These are phyloP conservation scores for Sclerotinia minor DNA, from an alignment of 2,329 filamentous ascomycete species.

Conservation along the genomic window DNA sequence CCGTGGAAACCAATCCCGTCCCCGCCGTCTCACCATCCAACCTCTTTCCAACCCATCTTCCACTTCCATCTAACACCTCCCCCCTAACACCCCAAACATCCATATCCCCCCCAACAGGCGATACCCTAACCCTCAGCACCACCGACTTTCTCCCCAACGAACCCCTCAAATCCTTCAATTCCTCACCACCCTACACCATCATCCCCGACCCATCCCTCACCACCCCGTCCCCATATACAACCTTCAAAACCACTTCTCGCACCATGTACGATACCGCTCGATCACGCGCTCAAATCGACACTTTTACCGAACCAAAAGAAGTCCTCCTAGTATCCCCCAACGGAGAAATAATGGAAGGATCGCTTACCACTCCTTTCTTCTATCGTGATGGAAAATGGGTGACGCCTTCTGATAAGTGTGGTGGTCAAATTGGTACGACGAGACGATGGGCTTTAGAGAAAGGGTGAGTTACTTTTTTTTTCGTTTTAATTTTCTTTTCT, in stretches of 20 bases:
- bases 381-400: conserved; percentile 73
- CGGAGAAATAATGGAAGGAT: conserved; percentile 79
- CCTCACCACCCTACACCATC: conserved; percentile 21
- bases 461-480: conserved; percentile 48
- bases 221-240: conserved; percentile 66
- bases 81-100: conserved; percentile 22
- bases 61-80: conserved; percentile 44
- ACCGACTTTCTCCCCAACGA: conserved; percentile 35
- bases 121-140: conserved; percentile 33
- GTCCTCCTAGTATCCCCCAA: conserved; percentile 69
- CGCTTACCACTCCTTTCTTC: conserved; percentile 79
- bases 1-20: conserved; percentile 45
- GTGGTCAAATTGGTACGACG: conserved; percentile 81
- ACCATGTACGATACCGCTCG: conserved; percentile 71
- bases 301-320: conserved; percentile 52
- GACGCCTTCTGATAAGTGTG: conserved; percentile 73
- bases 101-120: conserved; percentile 38
- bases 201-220: conserved; percentile 43
- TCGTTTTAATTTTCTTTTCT: conserved; percentile 18
- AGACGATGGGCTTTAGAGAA: conserved; percentile 78
- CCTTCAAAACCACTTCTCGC: conserved; percentile 79
- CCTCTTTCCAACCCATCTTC: conserved; percentile 59
- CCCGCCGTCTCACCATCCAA: conserved; percentile 49
- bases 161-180: conserved; percentile 28
- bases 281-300: conserved; percentile 55